Evolutionary conservation across 495 filamentous ascomycete genomes (phyloP), one percentile per base, ranked within the genome.

Genomic region (Ramalina peruviana): DNA sequence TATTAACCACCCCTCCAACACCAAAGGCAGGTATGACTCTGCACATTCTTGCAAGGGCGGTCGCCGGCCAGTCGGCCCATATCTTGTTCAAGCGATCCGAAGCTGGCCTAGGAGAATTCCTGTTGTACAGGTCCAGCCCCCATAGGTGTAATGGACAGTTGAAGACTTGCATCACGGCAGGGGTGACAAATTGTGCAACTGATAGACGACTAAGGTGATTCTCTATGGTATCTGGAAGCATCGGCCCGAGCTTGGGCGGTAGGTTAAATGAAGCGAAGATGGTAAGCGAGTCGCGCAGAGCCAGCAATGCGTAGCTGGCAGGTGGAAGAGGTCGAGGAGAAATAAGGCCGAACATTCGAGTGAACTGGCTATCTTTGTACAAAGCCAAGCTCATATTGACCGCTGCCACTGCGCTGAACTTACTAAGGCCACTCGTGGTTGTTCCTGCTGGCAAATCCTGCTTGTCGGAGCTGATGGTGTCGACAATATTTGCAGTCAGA

Each of bases 381-480:
- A 68, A 51, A 0, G 60, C 66, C 21, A 68, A 38, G 6, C 62
- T 64, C 5, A 68, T 60, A 33, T 68, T 68, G 16, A 65, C 60
- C 10, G 55, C 61, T 13, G 58, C 62, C 21, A 64, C 57, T 16
- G 60, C 50, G 10, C 58, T 54, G 20, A 58, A 52, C 1, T 57
- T 53, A 4, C 54, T 13, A 23, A 57, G 55, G 26, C 54, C 49
- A 2, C 58, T 48, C 20, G 19, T 57, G 49, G 36, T 51, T 57
- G 21, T 51, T 1, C 79, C 64, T 48, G 75, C 72, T 46, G 79
- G 69, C 37, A 71, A 63, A 58, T 74, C 63, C 48, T 67, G 67
- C 16, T 76, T 52, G 2, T 82, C 87, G 4, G 85, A 82, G 43
- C 78, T 47, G 27, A 65, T 48, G 3, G 64, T 65, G 36, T 68